phyloP scores from a whole-genome alignment of 108 stramenopile genomes.

The Nannochloropsis oceanica region DNA sequence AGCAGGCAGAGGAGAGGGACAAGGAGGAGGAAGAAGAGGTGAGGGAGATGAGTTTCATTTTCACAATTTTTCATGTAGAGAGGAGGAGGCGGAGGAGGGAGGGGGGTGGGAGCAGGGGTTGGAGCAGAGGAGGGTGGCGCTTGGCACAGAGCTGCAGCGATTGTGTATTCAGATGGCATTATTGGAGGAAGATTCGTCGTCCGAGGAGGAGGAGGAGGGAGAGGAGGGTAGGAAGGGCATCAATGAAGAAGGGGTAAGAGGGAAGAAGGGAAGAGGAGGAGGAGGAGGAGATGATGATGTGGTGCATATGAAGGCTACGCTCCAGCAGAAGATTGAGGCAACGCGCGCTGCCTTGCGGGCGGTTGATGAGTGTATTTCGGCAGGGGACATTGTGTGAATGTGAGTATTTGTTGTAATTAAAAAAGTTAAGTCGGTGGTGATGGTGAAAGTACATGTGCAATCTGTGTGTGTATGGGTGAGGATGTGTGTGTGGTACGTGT shows the following conservation, averaged over 20 bases:
- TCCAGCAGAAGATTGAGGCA: neutral
- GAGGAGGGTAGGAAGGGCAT: neutral
- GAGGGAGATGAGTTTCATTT: too few species aligned
- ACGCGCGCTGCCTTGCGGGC: neutral
- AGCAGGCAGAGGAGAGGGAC: neutral
- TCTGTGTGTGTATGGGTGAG: too few species aligned
- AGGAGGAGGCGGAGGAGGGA: neutral
- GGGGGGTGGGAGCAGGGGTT: neutral
- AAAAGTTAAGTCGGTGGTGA: too few species aligned
- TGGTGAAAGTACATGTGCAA: too few species aligned
- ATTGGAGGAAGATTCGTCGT: neutral
- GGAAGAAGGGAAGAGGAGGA: neutral
- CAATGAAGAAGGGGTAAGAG: neutral
- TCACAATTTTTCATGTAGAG: too few species aligned
- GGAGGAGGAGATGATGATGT: neutral
- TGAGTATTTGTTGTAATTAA: too few species aligned
- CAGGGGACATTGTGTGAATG: too few species aligned
- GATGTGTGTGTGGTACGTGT: too few species aligned
- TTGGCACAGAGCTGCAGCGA: neutral
- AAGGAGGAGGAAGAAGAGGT: neutral
- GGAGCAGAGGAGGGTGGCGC: neutral
- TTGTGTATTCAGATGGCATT: neutral
- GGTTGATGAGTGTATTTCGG: neutral
- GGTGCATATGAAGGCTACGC: neutral
- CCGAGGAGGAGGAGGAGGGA: neutral